A percentile compares a stretch with the other conserved stretches of the same genome.
Conservation (phyloP, 2,329 filamentous ascomycete genomes). For the Emergomyces africanus region DNA sequence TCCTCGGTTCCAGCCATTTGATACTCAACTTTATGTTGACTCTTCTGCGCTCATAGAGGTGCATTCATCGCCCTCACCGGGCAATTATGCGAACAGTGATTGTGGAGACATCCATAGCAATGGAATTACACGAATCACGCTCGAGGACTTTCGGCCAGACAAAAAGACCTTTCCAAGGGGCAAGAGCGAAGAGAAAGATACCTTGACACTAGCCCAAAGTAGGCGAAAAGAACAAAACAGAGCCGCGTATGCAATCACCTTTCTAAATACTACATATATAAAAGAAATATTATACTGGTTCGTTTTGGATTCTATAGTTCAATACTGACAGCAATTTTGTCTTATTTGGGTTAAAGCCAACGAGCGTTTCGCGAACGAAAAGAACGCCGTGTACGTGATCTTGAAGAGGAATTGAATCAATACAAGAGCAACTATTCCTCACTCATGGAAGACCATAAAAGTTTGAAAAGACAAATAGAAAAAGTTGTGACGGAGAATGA, state of each 20-base stretch:
- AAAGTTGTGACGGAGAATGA: slow-evolving; percentile 84
- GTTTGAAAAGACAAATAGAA: slow-evolving; percentile 70
- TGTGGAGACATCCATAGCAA: background rate
- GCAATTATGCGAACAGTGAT: slow-evolving; percentile 23
- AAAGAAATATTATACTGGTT: background rate
- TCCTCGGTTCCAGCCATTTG: slow-evolving; percentile 25
- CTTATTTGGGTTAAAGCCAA: slow-evolving; percentile 48
- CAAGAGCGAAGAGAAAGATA: slow-evolving; percentile 43
- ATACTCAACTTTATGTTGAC: slow-evolving; percentile 27
- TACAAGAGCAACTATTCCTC: slow-evolving; percentile 63
- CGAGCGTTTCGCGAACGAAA: slow-evolving; percentile 93
- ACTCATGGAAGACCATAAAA: slow-evolving; percentile 72
- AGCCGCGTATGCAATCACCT: slow-evolving; percentile 47
- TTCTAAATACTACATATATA: background rate
- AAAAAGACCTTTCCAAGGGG: slow-evolving; percentile 27
- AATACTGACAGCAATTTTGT: background rate
- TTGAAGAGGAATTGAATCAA: slow-evolving; percentile 69
- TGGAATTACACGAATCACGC: background rate
- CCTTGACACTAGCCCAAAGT: slow-evolving; percentile 40
- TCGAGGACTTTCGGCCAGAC: slow-evolving; percentile 14
- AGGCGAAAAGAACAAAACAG: slow-evolving; percentile 60
- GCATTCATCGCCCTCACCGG: slow-evolving; percentile 22
- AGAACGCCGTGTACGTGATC: slow-evolving; percentile 83
- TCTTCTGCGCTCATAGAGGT: slow-evolving; percentile 21
- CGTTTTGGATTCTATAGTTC: background rate